A percentile compares a stretch with the other conserved stretches of the same genome.
These are phyloP conservation scores for Durusdinium trenchii DNA, from an alignment of 73 alveolate species.

Conservation along the genomic window DNA sequence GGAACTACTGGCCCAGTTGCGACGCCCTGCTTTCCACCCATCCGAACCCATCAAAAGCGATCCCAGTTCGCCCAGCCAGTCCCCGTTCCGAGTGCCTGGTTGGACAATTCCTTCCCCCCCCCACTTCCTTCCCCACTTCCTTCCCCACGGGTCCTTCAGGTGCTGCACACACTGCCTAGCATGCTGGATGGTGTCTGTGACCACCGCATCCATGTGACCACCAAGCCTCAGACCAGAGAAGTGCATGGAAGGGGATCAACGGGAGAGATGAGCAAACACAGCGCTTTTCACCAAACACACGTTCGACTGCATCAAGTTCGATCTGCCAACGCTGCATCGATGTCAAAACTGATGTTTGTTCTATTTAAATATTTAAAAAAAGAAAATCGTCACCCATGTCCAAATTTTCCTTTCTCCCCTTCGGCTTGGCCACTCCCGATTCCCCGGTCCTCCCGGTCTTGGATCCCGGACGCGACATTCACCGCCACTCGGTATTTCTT, in stretches of 20 bases:
- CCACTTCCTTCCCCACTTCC: not conserved
- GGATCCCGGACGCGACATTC: slow-evolving; percentile 60
- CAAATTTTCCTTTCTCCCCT: not conserved
- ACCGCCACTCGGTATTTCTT: slow-evolving; percentile 86
- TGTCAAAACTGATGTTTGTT: no score
- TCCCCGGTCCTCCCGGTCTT: not conserved
- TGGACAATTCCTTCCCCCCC: not conserved
- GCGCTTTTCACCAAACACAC: no score
- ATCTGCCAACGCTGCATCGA: no score
- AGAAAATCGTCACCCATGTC: not conserved
- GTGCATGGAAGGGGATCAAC: no score
- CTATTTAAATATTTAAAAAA: not conserved
- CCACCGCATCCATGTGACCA: slow-evolving; percentile 65
- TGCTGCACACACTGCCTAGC: slow-evolving; percentile 86
- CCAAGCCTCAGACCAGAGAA: slow-evolving; percentile 43
- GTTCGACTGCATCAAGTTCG: no score
- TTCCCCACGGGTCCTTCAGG: slow-evolving; percentile 43
- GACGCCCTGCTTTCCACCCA: no score
- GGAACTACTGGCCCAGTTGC: no score
- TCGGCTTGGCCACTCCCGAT: not conserved
- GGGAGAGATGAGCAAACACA: no score
- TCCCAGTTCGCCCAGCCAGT: no score
- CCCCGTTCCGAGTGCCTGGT: no score
- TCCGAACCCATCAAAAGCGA: no score
- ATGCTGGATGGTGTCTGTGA: slow-evolving; percentile 53